phyloP scores from a whole-genome alignment of 495 filamentous ascomycete species.

The Amorphotheca resinae region DNA sequence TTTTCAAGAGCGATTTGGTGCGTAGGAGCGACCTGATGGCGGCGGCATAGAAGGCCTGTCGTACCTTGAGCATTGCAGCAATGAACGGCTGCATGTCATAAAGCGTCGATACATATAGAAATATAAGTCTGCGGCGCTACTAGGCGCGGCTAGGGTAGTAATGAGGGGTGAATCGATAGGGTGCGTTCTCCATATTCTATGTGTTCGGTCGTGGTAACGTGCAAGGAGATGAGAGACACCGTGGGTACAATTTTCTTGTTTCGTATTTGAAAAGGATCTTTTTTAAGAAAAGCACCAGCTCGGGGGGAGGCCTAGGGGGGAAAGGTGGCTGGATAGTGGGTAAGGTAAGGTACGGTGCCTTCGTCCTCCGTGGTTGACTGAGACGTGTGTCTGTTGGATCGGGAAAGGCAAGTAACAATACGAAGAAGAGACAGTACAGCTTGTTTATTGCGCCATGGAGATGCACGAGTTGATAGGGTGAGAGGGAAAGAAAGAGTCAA shows the following conservation, averaged over 20 bases:
- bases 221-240: neutral
- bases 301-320: conserved; percentile 5
- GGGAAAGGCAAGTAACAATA: conserved; percentile 13
- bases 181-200: conserved; percentile 1
- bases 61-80: conserved; percentile 22
- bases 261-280: neutral
- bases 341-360: too few species aligned
- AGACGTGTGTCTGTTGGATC: neutral
- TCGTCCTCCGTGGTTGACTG: neutral
- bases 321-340: conserved; percentile 10
- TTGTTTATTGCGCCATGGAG: conserved; percentile 2
- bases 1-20: conserved; percentile 38
- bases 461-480: neutral
- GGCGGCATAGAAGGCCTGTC: conserved; percentile 19
- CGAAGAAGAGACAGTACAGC: conserved; percentile 1
- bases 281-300: neutral
- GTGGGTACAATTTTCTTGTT: neutral
- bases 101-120: conserved; percentile 24
- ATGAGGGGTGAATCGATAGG: conserved; percentile 2
- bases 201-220: neutral
- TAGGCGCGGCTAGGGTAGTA: conserved; percentile 13
- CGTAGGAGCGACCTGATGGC: conserved; percentile 35
- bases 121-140: conserved; percentile 9
- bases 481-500: neutral
- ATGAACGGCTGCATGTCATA: conserved; percentile 22